Conservation (phyloP, 2,329 filamentous ascomycete species). For the Stagonosporopsis tanaceti region DNA sequence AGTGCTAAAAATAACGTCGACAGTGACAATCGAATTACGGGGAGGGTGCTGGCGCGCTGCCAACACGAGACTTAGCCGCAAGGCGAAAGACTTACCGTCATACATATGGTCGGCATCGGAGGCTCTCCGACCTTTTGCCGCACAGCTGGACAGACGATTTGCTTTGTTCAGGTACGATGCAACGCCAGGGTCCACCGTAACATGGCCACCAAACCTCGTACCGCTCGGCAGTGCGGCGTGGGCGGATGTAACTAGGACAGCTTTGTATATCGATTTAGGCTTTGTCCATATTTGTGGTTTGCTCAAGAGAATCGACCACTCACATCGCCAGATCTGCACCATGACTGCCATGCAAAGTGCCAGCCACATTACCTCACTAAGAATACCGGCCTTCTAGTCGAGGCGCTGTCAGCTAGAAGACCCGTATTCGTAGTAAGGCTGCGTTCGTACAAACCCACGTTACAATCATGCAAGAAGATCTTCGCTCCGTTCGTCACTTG, state of each 20-base stretch:
- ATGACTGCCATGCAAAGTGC: not conserved
- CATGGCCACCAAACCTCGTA: not conserved
- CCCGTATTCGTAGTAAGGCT: not conserved
- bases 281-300: not conserved
- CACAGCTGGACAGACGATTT: conserved; percentile 2
- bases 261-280: not conserved
- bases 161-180: conserved; percentile 4
- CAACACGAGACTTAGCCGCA: conserved; percentile 14
- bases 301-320: not conserved
- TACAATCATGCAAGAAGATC: not conserved
- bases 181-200: conserved; percentile 1
- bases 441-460: not conserved
- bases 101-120: not conserved
- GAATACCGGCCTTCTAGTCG: conserved; percentile 3
- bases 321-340: conserved; percentile 7
- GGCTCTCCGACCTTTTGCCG: not conserved
- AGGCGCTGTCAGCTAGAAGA: not conserved
- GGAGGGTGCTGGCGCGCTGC: conserved; percentile 3
- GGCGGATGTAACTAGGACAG: not conserved
- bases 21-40: not conserved
- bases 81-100: not conserved
- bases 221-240: not conserved
- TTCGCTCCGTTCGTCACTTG: conserved; percentile 5
- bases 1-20: conserved; percentile 1
- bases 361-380: not conserved